Conservation (phyloP, 129 eudicot genomes). For the Chrysanthemum seticuspe region DNA sequence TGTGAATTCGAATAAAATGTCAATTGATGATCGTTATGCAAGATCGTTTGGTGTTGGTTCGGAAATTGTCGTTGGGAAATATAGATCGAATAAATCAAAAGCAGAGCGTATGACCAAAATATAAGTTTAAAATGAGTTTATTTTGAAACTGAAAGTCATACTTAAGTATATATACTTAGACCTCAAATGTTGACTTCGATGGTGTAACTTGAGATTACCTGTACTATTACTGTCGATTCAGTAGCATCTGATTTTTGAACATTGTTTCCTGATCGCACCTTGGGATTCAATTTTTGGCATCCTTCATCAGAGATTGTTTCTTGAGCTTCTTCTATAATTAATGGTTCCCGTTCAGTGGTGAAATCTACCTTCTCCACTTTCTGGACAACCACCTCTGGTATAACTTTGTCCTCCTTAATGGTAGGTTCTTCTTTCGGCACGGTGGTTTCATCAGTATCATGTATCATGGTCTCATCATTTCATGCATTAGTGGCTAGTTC, state of each 20-base stretch:
- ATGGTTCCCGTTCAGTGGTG: constrained; percentile 24
- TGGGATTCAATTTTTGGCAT: constrained; percentile 89
- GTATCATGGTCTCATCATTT: constrained; percentile 24
- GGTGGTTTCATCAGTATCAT: constrained; percentile 31
- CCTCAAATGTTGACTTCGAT: no score
- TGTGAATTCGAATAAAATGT: constrained; percentile 20
- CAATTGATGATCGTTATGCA: neutral
- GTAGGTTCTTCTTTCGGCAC: constrained; percentile 34
- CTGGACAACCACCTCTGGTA: constrained; percentile 28
- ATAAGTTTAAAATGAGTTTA: no score
- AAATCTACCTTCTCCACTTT: constrained; percentile 29
- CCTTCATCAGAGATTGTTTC: constrained; percentile 84
- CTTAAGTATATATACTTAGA: no score
- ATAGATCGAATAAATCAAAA: constrained; percentile 29
- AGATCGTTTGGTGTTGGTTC: constrained; percentile 16
- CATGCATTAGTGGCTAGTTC: constrained; percentile 45
- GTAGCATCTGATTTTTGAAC: no score
- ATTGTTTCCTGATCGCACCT: no score
- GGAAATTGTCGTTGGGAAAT: constrained; percentile 1
- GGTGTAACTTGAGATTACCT: no score
- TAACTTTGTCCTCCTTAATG: constrained; percentile 42
- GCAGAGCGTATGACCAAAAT: constrained; percentile 31
- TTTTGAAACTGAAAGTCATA: no score
- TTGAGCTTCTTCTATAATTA: constrained; percentile 44
- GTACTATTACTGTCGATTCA: no score